phyloP scores from a whole-genome alignment of 495 filamentous ascomycete species.

The Penicillium herquei region DNA sequence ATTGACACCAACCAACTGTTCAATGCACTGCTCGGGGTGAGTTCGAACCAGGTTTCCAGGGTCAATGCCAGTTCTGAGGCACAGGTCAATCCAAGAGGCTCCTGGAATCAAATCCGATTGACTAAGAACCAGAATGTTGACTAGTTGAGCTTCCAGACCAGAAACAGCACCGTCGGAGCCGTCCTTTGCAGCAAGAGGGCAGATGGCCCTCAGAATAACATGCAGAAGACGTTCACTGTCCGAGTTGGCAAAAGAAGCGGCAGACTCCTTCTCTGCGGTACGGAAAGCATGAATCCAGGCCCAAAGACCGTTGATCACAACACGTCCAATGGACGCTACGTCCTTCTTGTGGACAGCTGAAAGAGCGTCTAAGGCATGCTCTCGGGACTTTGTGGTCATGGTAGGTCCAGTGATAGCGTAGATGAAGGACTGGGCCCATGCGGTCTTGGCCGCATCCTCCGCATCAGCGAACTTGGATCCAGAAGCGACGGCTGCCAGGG shows the following conservation, averaged over 20 bases:
- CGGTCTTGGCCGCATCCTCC: constrained; percentile 40
- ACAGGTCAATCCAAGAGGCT: constrained; percentile 83
- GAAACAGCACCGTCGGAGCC: constrained; percentile 36
- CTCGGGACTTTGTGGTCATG: constrained; percentile 57
- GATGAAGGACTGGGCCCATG: constrained; percentile 81
- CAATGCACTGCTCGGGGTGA: constrained; percentile 48
- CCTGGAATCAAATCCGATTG: constrained; percentile 74
- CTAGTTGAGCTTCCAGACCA: constrained; percentile 59
- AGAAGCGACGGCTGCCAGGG: constrained; percentile 60
- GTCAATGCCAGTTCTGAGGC: constrained; percentile 73
- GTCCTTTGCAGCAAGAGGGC: constrained; percentile 45
- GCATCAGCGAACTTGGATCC: constrained; percentile 33
- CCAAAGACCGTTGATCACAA: constrained; percentile 75
- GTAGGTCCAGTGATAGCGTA: constrained; percentile 65
- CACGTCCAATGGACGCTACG: constrained; percentile 51
- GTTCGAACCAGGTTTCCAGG: constrained; percentile 71
- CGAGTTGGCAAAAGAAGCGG: constrained; percentile 65
- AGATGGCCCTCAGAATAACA: constrained; percentile 70
- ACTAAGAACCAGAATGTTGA: constrained; percentile 74
- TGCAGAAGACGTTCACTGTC: constrained; percentile 52
- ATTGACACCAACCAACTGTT: constrained; percentile 39
- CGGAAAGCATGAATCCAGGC: constrained; percentile 69
- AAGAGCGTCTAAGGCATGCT: constrained; percentile 56
- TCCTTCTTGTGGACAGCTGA: constrained; percentile 55
- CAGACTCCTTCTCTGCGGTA: constrained; percentile 71